These are phyloP conservation scores for Phytophthora palmivora DNA, from an alignment of 352 stramenopile species.

Conservation along the genomic window DNA sequence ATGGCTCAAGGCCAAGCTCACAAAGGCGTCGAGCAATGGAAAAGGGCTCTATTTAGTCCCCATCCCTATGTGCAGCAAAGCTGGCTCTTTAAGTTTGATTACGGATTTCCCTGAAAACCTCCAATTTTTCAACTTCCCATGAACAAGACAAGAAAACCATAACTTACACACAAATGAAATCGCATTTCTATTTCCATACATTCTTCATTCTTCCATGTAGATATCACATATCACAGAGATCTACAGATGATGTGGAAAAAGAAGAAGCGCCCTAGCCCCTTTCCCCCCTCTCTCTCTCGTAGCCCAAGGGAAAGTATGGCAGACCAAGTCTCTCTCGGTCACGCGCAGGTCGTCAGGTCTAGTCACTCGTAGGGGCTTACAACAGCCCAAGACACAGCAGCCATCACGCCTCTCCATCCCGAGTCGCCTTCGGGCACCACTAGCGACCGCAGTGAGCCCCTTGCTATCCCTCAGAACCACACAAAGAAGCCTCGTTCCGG, in stretches of 20 bases:
- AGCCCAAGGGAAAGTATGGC: background rate
- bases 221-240: slow-evolving; percentile 7
- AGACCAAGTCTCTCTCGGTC: slow-evolving; percentile 33
- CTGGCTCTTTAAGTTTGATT: slow-evolving; percentile 6
- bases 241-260: slow-evolving; percentile 17
- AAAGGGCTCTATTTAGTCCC: no score
- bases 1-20: background rate
- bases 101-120: slow-evolving; percentile 7
- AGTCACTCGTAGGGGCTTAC: no score
- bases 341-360: slow-evolving; percentile 14
- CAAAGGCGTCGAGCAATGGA: background rate
- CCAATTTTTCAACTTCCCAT: no score
- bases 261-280: slow-evolving; percentile 14
- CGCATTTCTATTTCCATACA: no score
- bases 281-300: slow-evolving; percentile 12
- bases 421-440: slow-evolving; percentile 9
- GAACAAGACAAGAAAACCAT: no score
- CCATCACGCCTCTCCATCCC: slow-evolving; percentile 23
- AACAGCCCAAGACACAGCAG: slow-evolving; percentile 8
- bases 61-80: slow-evolving; percentile 6
- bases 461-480: slow-evolving; percentile 15
- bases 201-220: background rate
- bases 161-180: background rate
- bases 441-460: slow-evolving; percentile 24
- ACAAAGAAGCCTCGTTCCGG: slow-evolving; percentile 26